These are phyloP conservation scores for Trichaptum fuscoviolaceum DNA, from an alignment of 768 basidiomycete species.

Conservation along the genomic window DNA sequence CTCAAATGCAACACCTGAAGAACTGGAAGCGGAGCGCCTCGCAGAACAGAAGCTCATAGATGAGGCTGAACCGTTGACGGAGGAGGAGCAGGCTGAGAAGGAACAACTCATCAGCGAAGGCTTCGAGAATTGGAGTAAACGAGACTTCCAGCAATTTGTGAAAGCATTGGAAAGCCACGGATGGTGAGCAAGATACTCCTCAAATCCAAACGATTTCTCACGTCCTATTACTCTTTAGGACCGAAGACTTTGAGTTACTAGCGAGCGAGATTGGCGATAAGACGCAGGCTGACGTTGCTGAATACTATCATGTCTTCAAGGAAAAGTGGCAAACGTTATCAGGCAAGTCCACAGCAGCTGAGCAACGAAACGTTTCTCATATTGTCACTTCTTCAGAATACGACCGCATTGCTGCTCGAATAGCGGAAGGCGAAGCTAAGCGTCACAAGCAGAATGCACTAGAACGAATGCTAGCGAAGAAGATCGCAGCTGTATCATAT, in stretches of 20 bases:
- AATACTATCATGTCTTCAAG: constrained; percentile 81
- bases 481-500: constrained; percentile 76
- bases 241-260: constrained; percentile 59
- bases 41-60: constrained; percentile 87
- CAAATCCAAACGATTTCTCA: too few species aligned
- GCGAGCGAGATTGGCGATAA: constrained; percentile 85
- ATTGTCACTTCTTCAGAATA: constrained; percentile 43
- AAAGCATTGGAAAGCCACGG: constrained; percentile 75
- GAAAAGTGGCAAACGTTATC: constrained; percentile 84
- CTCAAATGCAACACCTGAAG: constrained; percentile 75
- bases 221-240: constrained; percentile 35
- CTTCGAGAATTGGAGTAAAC: constrained; percentile 87
- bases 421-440: constrained; percentile 84
- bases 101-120: constrained; percentile 72
- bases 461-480: constrained; percentile 71
- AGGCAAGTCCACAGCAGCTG: constrained; percentile 38
- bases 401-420: constrained; percentile 76
- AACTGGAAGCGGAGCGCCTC: constrained; percentile 72
- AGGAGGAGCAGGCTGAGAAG: constrained; percentile 80
- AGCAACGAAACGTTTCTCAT: neutral
- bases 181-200: constrained; percentile 44
- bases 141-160: constrained; percentile 91
- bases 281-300: constrained; percentile 66
- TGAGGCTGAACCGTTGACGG: constrained; percentile 82
- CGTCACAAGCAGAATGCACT: constrained; percentile 82